Base-by-base conservation (phyloP, 129 eudicot species). In the Sambucus nigra region DNA sequence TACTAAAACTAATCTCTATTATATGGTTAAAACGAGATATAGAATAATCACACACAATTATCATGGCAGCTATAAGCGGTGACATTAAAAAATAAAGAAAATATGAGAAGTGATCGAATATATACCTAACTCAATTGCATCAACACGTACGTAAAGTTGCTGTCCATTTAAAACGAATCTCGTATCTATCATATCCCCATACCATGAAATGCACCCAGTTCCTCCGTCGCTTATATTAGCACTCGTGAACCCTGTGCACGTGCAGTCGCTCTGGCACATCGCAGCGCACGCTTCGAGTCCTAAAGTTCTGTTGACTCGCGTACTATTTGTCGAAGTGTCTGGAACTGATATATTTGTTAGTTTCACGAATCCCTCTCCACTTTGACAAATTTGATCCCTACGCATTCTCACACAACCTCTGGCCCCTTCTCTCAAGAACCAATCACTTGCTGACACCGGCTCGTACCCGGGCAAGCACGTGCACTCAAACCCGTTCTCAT, bases 401-500 rank as follows among this genome's bases (percentile, higher is more conserved):
- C 14, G 57, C 50, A 64, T 68, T 24, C 59, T 55, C 42, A 47
- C 64, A 16, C 87, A 80, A 15, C 88, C 83, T 7, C 16, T 42
- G 11, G 77, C 50, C 12, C 80, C 80, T 13, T 76, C 88, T 40
- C 88, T 33, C 15, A 76, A 21, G 53, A 18, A 55, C 88, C 88
- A 80, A 33, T 70, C 80, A 3, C 27, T 55, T 5, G 33, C 25
- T 0, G 69, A 44, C 39, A 16, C 32, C 10, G 86, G 86, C 62
- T 62, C 78, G 23, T 61, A 74, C 20, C 86, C 86, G 0, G 71
- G 74, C 17, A 70, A 47, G 18, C 86, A 79, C 3, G 22, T 47
- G 39, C 81, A 69, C 53, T 74, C 70, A 14, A 66, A 76, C 41
- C 25, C 65, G 13, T 41, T 51, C 0, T 47, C 39, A 18, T 16